Conservation (phyloP, 495 filamentous ascomycete species). For the Podospora anserina region DNA sequence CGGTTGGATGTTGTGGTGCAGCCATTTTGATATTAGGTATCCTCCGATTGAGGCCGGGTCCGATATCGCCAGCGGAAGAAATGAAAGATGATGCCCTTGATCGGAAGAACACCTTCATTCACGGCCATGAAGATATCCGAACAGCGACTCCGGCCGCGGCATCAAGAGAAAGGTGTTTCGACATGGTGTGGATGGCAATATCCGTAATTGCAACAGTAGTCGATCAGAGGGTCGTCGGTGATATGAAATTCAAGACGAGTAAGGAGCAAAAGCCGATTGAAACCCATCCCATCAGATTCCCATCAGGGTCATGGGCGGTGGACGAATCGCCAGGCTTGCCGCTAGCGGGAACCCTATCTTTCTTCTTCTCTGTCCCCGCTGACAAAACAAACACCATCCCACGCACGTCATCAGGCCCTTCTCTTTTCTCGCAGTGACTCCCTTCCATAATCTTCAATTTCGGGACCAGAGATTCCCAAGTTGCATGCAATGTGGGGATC, state of each 20-base stretch:
- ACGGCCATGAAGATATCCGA: slow-evolving; percentile 8
- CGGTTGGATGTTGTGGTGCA: not conserved
- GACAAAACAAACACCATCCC: slow-evolving; percentile 1
- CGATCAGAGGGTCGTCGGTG: not conserved
- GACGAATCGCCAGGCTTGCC: not conserved
- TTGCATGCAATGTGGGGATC: slow-evolving; percentile 1
- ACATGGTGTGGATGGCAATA: slow-evolving; percentile 1
- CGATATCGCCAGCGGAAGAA: not conserved
- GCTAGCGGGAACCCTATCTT: not conserved
- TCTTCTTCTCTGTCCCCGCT: not conserved
- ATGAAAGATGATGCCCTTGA: not conserved
- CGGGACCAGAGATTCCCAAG: not conserved
- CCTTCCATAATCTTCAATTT: slow-evolving; percentile 7
- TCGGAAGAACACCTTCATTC: not conserved
- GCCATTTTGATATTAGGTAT: not conserved
- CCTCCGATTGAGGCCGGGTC: not conserved
- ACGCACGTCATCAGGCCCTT: not conserved
- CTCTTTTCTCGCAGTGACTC: not conserved
- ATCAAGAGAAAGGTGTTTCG: not conserved
- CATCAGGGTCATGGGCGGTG: not conserved
- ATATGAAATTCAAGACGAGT: not conserved
- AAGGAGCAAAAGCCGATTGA: slow-evolving; percentile 2
- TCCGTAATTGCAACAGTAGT: not conserved
- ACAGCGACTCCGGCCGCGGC: not conserved
- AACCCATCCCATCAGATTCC: slow-evolving; percentile 1